Evolutionary conservation across 2,329 filamentous ascomycete genomes (phyloP), one percentile per base, ranked within the genome.

Genomic region (Epichloe typhina): DNA sequence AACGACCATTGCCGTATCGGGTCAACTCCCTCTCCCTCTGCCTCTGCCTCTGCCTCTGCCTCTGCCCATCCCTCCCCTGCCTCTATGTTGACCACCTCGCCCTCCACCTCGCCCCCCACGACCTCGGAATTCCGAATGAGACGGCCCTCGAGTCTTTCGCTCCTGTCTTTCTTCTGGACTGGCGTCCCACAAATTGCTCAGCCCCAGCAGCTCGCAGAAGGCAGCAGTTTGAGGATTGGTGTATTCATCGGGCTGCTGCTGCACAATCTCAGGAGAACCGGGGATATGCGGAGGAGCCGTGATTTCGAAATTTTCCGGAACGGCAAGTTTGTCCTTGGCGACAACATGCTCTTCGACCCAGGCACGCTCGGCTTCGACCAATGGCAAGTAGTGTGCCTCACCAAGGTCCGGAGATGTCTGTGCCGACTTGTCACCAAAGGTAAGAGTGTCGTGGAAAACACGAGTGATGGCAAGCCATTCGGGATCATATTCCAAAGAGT

Each of bases 381-480:
- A 72, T 0, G 76, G 72, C 3, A 65, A 66, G 64, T 95, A 95
- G 47, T 76, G 68, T 2, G 72, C 76, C 64, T 94, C 81, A 19
- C 86, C 86, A 26, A 79, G 71, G 60, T 94, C 75, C 2, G 69
- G 64, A 0, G 84, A 74, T 0, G 77, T 66, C 39, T 67, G 65
- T 1, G 76, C 74, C 7, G 68, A 62, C 5, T 72, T 72, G 55
- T 84, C 73, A 52, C 87, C 86, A 38, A 91, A 70, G 1, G 70
- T 66, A 2, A 93, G 72, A 40, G 80, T 74, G 3, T 72, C 59
- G 40, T 86, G 80, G 61, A 97, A 94, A 7, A 82, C 84, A 41
- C 91, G 85, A 12, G 84, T 90, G 56, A 98, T 96, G 41, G 93
- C 86, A 7, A 98, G 81, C 91, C 91, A 98, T 69, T 98, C 93